Base-by-base conservation (phyloP, 805 yeast genomes). In the Kodamaea sagamina region DNA sequence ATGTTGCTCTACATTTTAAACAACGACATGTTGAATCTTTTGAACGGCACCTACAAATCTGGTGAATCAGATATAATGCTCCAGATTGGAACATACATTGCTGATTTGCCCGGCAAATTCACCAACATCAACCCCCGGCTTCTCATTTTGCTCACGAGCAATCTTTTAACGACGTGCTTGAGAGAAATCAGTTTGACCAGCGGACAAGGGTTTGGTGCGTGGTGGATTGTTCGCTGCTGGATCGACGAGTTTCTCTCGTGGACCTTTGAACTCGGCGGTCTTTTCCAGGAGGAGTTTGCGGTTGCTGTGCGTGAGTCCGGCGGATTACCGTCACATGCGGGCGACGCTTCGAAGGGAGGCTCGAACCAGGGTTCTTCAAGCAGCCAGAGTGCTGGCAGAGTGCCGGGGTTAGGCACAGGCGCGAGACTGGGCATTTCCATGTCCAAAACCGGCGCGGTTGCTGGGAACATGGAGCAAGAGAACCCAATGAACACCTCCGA, bases 181-280 rank as follows among this genome's bases (percentile, higher is more conserved):
- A 67, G 88, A 47, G 88, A 83, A 52, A 72, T 84, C 46, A 77
- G 84, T 25, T 63, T 79, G 43, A 68, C 68, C 17, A 81, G 81
- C 2, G 81, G 81, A 6, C 72, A 73, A 32, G 75, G 83, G 1
- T 82, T 85, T 57, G 81, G 81, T 7, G 77, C 81, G 2, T 86
- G 92, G 92, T 84, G 89, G 88, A 72, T 79, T 34, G 68, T 84
- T 2, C 68, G 86, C 43, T 81, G 89, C 57, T 86, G 92, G 89
- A 67, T 81, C 5, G 88, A 82, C 54, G 92, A 85, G 54, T 84
- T 79, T 73, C 66, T 84, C 47, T 74, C 74, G 2, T 82, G 88
- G 81, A 64, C 76, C 44, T 82, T 83, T 18, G 89, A 84, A 54
- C 61, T 79, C 11, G 82, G 84, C 4, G 82, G 83, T 0, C 75